phyloP scores from a whole-genome alignment of 805 yeast genomes.

The Blastobotrys peoriensis region DNA sequence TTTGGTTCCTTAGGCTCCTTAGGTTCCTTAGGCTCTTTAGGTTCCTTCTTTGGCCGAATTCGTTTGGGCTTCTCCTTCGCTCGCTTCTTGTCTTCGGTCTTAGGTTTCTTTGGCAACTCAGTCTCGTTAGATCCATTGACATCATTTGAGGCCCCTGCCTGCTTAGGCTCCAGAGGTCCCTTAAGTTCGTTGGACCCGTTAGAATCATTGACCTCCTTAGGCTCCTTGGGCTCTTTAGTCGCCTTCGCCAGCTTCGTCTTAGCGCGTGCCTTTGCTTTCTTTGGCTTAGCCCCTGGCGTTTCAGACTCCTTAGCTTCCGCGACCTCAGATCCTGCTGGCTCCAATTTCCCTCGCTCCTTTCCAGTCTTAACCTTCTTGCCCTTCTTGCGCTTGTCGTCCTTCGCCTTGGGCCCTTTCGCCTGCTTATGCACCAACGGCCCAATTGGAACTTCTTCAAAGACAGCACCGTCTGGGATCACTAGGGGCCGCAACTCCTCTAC shows the following conservation, averaged over 20 bases:
- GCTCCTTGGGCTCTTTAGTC: neutral
- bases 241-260: too few species aligned
- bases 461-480: too few species aligned
- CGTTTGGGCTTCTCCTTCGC: neutral
- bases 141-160: too few species aligned
- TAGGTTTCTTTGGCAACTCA: neutral
- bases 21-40: slow-evolving; percentile 8
- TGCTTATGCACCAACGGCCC: slow-evolving; percentile 21
- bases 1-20: slow-evolving; percentile 1
- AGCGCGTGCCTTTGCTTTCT: neutral
- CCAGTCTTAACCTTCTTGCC: slow-evolving; percentile 21
- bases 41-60: slow-evolving; percentile 8
- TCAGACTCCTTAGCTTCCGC: slow-evolving; percentile 1
- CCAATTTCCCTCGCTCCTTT: slow-evolving; percentile 9
- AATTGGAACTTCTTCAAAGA: too few species aligned
- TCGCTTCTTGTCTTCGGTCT: slow-evolving; percentile 2
- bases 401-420: slow-evolving; percentile 12
- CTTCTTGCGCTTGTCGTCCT: slow-evolving; percentile 7
- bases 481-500: too few species aligned
- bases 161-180: too few species aligned
- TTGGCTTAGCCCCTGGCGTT: neutral
- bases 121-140: too few species aligned
- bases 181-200: neutral
- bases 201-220: neutral
- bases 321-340: slow-evolving; percentile 6